Percentiles rank a stretch among this genome's conserved stretches.
Conservation (phyloP, 2,329 filamentous ascomycete genomes). For the Ascocoryne sarcoides region DNA sequence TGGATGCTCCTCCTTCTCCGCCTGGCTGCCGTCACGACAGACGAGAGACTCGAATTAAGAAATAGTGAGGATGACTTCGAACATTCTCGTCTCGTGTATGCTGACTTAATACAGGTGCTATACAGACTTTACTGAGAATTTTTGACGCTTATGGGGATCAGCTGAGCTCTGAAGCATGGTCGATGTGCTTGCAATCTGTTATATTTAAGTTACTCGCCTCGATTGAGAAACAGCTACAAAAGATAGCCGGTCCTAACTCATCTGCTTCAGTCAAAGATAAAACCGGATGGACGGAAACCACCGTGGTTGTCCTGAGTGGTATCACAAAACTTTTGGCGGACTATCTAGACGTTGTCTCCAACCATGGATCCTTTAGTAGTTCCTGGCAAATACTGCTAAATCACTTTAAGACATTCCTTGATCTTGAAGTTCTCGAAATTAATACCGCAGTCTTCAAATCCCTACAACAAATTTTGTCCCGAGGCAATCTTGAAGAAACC, state of each 20-base stretch:
- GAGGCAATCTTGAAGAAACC: conserved; percentile 36
- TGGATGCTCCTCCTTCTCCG: conserved; percentile 72
- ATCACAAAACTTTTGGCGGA: conserved; percentile 65
- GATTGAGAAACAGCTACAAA: conserved; percentile 49
- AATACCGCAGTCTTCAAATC: conserved; percentile 65
- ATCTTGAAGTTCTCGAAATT: conserved; percentile 57
- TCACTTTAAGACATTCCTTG: conserved; percentile 57
- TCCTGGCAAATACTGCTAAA: conserved; percentile 69
- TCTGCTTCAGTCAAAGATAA: conserved; percentile 33
- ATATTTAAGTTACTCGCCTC: conserved; percentile 69
- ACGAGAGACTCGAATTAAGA: conserved; percentile 65
- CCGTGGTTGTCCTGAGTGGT: conserved; percentile 64
- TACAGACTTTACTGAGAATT: conserved; percentile 84
- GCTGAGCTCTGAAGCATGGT: conserved; percentile 71
- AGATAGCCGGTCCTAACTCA: conserved; percentile 29
- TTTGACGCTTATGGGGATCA: conserved; percentile 86
- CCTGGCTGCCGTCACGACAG: conserved; percentile 61
- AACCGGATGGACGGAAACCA: conserved; percentile 64
- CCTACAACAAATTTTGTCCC: conserved; percentile 52
- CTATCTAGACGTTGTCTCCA: conserved; percentile 64
- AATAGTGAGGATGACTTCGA: conserved; percentile 46
- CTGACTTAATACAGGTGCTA: conserved; percentile 44
- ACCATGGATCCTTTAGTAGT: conserved; percentile 55
- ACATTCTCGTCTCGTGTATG: background rate
- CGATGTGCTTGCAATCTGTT: conserved; percentile 70